phyloP scores from a whole-genome alignment of 768 basidiomycete genomes.

The Boletus huronensis region DNA sequence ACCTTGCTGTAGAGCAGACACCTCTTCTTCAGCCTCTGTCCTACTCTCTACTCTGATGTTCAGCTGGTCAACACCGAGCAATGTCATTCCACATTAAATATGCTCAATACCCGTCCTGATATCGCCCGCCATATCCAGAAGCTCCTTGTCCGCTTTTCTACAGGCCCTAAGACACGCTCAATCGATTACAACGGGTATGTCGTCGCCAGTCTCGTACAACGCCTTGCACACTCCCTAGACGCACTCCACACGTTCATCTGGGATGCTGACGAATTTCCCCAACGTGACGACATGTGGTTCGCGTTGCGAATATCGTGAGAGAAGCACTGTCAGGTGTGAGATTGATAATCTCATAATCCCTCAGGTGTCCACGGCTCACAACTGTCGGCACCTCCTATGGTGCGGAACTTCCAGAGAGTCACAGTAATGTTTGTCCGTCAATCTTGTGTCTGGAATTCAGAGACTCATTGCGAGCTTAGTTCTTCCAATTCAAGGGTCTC shows the following conservation, averaged over 20 bases:
- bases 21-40: conserved; percentile 49
- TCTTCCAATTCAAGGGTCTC: conserved; percentile 67
- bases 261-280: conserved; percentile 64
- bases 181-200: conserved; percentile 22
- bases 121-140: conserved; percentile 67
- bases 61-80: conserved; percentile 53
- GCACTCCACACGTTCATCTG: conserved; percentile 65
- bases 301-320: conserved; percentile 63
- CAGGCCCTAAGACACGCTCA: conserved; percentile 28
- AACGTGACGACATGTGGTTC: conserved; percentile 77
- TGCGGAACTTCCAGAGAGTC: conserved; percentile 49
- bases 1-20: conserved; percentile 44
- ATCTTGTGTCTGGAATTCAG: not conserved
- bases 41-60: conserved; percentile 59
- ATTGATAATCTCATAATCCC: not conserved
- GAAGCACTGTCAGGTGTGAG: not conserved
- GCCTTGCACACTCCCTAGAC: conserved; percentile 54
- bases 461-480: conserved; percentile 34
- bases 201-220: conserved; percentile 51
- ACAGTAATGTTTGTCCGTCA: conserved; percentile 55
- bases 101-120: conserved; percentile 53
- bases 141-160: conserved; percentile 43
- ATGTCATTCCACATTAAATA: conserved; percentile 58
- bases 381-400: conserved; percentile 64
- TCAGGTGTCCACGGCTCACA: conserved; percentile 63